Conservation (phyloP, 106 monocot genomes). For the Acorus gramineus region DNA sequence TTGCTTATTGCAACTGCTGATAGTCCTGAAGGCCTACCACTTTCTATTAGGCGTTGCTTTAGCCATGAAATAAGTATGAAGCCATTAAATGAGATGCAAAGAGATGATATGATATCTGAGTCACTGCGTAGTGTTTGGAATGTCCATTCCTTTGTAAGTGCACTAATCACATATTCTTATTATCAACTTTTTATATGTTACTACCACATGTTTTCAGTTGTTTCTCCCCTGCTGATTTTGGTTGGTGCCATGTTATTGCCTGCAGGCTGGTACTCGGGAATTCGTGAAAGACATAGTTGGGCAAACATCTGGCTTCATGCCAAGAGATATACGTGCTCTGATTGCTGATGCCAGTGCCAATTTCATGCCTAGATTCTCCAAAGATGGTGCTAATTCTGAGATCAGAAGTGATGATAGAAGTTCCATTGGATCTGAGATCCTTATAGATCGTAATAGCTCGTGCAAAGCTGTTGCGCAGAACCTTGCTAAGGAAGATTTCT, state of each 20-base stretch:
- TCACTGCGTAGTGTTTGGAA: conserved; percentile 30
- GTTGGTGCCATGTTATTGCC: conserved; percentile 4
- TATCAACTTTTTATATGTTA: conserved; percentile 3
- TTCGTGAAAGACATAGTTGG: conserved; percentile 57
- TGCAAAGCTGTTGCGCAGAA: conserved; percentile 1
- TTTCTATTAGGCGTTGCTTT: conserved; percentile 72
- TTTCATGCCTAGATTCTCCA: conserved; percentile 37
- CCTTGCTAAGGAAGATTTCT: conserved; percentile 49
- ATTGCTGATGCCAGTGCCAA: conserved; percentile 72
- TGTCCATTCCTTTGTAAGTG: conserved; percentile 35
- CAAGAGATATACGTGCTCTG: conserved; percentile 67
- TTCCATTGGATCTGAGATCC: neutral
- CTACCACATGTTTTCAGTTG: neutral
- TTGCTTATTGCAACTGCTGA: conserved; percentile 72
- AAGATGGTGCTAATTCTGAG: conserved; percentile 7
- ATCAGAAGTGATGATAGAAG: conserved; percentile 8
- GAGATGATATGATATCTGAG: conserved; percentile 45
- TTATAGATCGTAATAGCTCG: conserved; percentile 10
- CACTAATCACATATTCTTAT: neutral
- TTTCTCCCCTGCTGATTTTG: neutral
- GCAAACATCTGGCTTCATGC: conserved; percentile 89
- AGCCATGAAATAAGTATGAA: conserved; percentile 77
- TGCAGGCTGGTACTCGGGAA: conserved; percentile 40
- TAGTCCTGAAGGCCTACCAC: conserved; percentile 54
- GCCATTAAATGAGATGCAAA: conserved; percentile 54